Evolutionary conservation across 2,329 filamentous ascomycete genomes (phyloP).

Genomic region (Lachnellula cervina): DNA sequence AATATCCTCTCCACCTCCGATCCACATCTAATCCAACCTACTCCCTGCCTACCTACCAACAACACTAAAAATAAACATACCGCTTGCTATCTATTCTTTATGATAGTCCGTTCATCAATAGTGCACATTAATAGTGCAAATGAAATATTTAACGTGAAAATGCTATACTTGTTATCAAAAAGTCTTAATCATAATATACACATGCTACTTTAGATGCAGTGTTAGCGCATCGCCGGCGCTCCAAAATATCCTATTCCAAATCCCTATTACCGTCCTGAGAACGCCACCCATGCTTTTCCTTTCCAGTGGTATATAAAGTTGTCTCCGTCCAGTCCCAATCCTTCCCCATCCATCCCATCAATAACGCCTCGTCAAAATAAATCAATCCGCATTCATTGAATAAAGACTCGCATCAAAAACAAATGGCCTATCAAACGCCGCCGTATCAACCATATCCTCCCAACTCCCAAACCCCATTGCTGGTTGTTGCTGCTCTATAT

Average conservation of each 20-base stretch:
- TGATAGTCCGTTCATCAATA: no score
- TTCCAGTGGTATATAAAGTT: not conserved
- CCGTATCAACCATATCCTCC: constrained; percentile 43
- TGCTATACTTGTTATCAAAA: constrained; percentile 1
- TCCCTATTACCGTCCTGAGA: constrained; percentile 1
- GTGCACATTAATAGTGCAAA: no score
- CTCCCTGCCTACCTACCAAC: no score
- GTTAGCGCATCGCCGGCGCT: constrained; percentile 6
- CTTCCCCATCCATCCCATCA: constrained; percentile 7
- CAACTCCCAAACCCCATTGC: constrained; percentile 33
- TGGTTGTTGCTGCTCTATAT: constrained; percentile 23
- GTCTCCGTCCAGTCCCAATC: constrained; percentile 4
- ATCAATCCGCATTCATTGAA: constrained; percentile 35
- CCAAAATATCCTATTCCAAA: not conserved
- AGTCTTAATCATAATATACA: constrained; percentile 4
- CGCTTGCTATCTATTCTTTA: no score
- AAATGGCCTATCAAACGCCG: constrained; percentile 50
- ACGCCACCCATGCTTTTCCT: constrained; percentile 15
- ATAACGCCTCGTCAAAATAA: constrained; percentile 15
- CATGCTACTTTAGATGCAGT: not conserved
- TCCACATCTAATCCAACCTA: no score
- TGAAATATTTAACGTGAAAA: not conserved
- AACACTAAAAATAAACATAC: no score
- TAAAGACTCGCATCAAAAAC: constrained; percentile 45
- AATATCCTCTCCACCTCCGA: no score